phyloP scores from a whole-genome alignment of 306 rosid species.

The Neltuma alba region DNA sequence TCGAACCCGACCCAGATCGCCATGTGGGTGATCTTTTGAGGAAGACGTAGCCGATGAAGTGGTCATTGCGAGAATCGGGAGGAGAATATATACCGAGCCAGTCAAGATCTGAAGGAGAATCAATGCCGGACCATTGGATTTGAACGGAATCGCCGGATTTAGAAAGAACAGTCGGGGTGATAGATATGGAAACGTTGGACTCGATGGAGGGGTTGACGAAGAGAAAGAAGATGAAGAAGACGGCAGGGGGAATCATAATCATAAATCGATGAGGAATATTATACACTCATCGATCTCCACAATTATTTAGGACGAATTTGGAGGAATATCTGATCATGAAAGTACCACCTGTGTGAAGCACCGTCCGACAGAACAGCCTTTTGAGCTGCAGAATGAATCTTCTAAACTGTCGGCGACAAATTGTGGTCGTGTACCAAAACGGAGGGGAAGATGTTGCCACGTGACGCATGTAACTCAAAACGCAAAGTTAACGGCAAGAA shows the following conservation, averaged over 20 bases:
- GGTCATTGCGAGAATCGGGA: constrained; percentile 53
- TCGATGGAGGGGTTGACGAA: constrained; percentile 30
- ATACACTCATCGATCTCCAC: background rate
- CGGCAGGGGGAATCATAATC: background rate
- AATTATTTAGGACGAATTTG: background rate
- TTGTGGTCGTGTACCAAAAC: no score
- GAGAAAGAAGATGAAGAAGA: background rate
- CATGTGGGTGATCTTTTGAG: constrained; percentile 61
- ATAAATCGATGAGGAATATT: background rate
- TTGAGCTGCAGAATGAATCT: background rate
- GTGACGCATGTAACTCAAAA: no score
- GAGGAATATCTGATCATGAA: background rate
- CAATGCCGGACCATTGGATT: constrained; percentile 71
- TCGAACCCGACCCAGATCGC: constrained; percentile 71
- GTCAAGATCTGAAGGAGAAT: constrained; percentile 70
- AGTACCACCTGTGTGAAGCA: no score
- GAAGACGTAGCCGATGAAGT: constrained; percentile 80
- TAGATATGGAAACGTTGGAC: constrained; percentile 48
- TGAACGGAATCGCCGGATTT: constrained; percentile 62
- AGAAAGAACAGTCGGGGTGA: constrained; percentile 49
- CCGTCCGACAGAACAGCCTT: background rate
- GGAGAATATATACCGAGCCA: constrained; percentile 89
- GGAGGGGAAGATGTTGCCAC: no score
- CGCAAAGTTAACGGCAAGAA: background rate
- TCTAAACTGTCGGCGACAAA: background rate